These are phyloP conservation scores for Ophiostoma quercus DNA, from an alignment of 2,329 filamentous ascomycete genomes.

Conservation along the genomic window DNA sequence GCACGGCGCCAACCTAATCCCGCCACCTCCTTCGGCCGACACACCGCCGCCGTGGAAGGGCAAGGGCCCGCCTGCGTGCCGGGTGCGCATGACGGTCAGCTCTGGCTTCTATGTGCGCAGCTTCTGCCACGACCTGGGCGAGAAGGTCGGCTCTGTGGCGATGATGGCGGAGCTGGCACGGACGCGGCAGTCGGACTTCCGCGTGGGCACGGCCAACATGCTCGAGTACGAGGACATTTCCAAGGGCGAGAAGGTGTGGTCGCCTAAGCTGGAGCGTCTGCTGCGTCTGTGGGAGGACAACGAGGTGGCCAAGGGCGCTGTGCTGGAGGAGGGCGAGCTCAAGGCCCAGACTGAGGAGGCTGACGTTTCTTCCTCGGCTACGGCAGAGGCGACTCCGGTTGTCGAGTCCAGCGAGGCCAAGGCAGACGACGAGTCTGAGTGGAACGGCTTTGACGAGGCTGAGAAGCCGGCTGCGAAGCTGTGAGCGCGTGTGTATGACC, in stretches of 20 bases:
- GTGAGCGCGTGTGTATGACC: background rate
- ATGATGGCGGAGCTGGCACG: conserved; percentile 82
- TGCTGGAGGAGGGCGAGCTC: background rate
- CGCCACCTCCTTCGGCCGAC: conserved; percentile 42
- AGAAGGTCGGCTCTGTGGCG: conserved; percentile 72
- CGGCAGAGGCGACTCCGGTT: background rate
- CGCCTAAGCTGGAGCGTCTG: conserved; percentile 60
- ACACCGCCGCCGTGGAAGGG: conserved; percentile 54
- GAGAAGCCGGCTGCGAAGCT: background rate
- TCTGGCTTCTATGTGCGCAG: conserved; percentile 96
- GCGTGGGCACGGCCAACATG: conserved; percentile 63
- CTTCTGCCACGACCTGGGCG: conserved; percentile 84
- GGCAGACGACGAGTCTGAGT: conserved; percentile 4
- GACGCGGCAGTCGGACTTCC: conserved; percentile 75
- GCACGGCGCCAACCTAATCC: conserved; percentile 51
- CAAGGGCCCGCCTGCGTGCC: conserved; percentile 67
- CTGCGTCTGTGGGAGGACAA: conserved; percentile 37
- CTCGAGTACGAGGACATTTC: conserved; percentile 72
- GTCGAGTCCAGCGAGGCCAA: background rate
- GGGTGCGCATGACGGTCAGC: conserved; percentile 84
- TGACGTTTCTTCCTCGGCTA: background rate
- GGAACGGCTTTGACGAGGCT: background rate
- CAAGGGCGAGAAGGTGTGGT: conserved; percentile 77
- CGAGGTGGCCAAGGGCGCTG: conserved; percentile 19
- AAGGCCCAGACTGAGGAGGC: background rate